Evolutionary conservation across 176 grass and related monocot genomes (phyloP), one percentile per base, ranked within the genome.

Genomic region (Eragrostis curvula): DNA sequence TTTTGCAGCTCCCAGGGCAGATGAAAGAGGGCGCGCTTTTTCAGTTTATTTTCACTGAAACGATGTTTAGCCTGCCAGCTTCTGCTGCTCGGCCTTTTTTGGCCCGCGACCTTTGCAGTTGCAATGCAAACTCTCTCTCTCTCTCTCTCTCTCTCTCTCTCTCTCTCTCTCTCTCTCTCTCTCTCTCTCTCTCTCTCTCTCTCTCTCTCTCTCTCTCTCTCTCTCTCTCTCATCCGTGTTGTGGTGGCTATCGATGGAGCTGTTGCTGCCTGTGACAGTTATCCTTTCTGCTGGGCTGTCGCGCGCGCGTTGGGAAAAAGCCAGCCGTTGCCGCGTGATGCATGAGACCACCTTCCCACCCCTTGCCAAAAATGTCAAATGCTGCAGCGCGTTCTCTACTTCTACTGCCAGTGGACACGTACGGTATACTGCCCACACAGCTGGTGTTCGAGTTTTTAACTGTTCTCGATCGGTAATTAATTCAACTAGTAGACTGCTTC

Each of bases 201-300:
- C 32, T 36, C 32, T 36, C 1, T 45, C 48, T 18, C 68, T 63
- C 39, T 66, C 63, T 66, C 63, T 66, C 63, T 65, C 61, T 65
- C 61, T 64, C 27, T 39, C 30, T 66, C 62, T 66, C 62, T 66
- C 70, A 18, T 18, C 46, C 32, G 32, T n/a, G n/a, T n/a, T n/a
- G n/a, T n/a, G n/a, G n/a, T 18, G 69, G 69, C n/a, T 29, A 13
- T 15, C 8, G 20, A n/a, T 25, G 16, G 1, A 17, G 62, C 28
- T 40, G 77, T 56, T 24, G 53, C 53, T 41, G n/a, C 65, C 30
- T 68, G 48, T 69, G 51, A 50, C 60, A 44, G 71, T 53, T 67
- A 9, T 16, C 60, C 59, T 74, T 75, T 74, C 81, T 45, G 81
- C 81, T 66, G 71, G 48, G 46, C 45, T 65, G 81, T 83, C 81